These are phyloP conservation scores for Aspergillus quadrilineatus DNA, from an alignment of 2,329 filamentous ascomycete species.

Conservation along the genomic window DNA sequence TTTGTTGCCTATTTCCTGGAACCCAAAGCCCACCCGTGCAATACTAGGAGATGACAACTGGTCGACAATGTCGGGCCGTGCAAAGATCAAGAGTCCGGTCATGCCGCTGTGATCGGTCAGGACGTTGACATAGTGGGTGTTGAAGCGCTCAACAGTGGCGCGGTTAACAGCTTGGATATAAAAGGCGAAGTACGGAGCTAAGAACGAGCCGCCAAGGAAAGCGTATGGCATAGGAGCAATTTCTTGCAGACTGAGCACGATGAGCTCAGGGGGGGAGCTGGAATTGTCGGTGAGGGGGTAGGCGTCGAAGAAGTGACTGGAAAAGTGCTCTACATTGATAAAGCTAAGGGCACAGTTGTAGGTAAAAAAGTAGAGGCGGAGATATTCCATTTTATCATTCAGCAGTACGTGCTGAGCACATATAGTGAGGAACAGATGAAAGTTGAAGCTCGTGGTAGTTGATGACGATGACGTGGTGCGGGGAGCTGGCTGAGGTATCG, in stretches of 20 bases:
- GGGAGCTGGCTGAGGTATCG: neutral
- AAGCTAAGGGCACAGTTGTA: conserved; percentile 81
- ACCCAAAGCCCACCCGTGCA: conserved; percentile 80
- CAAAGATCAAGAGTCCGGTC: conserved; percentile 86
- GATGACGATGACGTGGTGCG: neutral
- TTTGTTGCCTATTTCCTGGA: conserved; percentile 92
- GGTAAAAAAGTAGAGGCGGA: conserved; percentile 76
- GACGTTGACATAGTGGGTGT: conserved; percentile 66
- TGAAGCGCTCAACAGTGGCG: conserved; percentile 55
- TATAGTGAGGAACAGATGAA: no score
- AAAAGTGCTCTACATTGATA: conserved; percentile 69
- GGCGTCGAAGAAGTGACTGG: conserved; percentile 64
- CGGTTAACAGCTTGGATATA: conserved; percentile 71
- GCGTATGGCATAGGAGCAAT: conserved; percentile 79
- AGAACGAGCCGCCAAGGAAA: conserved; percentile 79
- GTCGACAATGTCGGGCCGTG: conserved; percentile 58
- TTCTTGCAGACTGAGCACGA: conserved; percentile 77
- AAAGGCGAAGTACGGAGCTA: conserved; percentile 71
- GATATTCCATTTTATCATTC: conserved; percentile 42
- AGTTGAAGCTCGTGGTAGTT: neutral
- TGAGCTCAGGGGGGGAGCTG: conserved; percentile 60
- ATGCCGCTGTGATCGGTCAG: conserved; percentile 76
- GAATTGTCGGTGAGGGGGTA: conserved; percentile 52
- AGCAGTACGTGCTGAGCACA: no score
- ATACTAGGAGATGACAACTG: conserved; percentile 66